Conservation (phyloP, 83 land plant species). For the Diphasiastrum complanatum region DNA sequence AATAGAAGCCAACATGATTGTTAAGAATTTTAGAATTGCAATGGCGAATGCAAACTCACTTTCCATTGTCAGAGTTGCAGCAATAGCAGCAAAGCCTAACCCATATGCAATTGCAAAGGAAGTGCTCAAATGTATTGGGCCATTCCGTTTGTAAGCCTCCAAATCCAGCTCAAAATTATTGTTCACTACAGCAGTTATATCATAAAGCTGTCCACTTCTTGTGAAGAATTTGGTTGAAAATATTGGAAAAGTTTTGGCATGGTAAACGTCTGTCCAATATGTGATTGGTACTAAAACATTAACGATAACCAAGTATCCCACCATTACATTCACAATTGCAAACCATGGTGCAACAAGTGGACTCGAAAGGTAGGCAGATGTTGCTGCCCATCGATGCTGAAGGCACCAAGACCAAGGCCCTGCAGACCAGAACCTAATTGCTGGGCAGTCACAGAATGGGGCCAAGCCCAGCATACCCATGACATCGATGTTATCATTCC, state of each 20-base stretch:
- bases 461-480: conserved; percentile 76
- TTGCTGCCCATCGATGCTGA: conserved; percentile 72
- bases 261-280: conserved; percentile 60
- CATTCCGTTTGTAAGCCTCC: conserved; percentile 50
- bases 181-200: conserved; percentile 48
- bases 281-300: conserved; percentile 56
- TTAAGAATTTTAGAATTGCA: too few relatives aligned
- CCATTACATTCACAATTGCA: conserved; percentile 66
- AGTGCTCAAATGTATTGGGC: conserved; percentile 55
- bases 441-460: conserved; percentile 55
- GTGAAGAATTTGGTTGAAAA: conserved; percentile 55
- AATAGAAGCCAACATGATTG: too few relatives aligned
- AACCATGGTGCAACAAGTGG: conserved; percentile 89
- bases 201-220: conserved; percentile 43
- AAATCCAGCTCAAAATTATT: conserved; percentile 47
- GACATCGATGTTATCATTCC: conserved; percentile 59
- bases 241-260: conserved; percentile 74
- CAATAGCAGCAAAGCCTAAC: conserved; percentile 30
- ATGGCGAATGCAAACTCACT: too few relatives aligned
- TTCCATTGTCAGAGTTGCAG: conserved; percentile 33
- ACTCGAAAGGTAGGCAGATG: conserved; percentile 67
- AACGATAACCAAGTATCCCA: conserved; percentile 46
- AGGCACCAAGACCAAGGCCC: conserved; percentile 67
- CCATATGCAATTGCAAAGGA: conserved; percentile 31
- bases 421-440: conserved; percentile 77